These are phyloP conservation scores for Aspergillus awamori DNA, from an alignment of 2,329 filamentous ascomycete genomes.

Conservation along the genomic window DNA sequence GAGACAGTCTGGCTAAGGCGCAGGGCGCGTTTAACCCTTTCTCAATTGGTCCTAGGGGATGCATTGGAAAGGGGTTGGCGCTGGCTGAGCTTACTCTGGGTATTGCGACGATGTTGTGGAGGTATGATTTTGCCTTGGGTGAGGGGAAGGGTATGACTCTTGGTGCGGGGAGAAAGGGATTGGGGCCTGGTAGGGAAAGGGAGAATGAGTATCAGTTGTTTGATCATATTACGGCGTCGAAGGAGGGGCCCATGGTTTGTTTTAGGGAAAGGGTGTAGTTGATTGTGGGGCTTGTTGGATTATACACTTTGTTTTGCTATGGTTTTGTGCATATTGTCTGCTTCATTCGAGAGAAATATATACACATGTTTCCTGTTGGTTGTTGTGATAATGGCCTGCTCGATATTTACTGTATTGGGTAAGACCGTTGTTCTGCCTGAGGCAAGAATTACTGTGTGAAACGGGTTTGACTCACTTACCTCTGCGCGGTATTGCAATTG, in stretches of 20 bases:
- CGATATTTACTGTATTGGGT: too few species aligned
- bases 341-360: too few species aligned
- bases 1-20: neutral
- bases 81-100: slow-evolving; percentile 28
- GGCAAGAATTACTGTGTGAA: too few species aligned
- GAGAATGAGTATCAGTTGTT: slow-evolving; percentile 11
- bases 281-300: too few species aligned
- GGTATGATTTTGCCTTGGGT: slow-evolving; percentile 1
- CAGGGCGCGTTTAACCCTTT: slow-evolving; percentile 27
- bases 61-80: slow-evolving; percentile 31
- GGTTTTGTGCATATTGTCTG: neutral
- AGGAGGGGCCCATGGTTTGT: slow-evolving; percentile 6
- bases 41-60: slow-evolving; percentile 27
- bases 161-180: neutral
- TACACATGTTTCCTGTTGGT: too few species aligned
- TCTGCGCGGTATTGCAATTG: too few species aligned
- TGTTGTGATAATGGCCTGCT: too few species aligned
- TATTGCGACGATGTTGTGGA: slow-evolving; percentile 21
- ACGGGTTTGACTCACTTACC: too few species aligned
- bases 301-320: neutral
- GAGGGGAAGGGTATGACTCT: neutral
- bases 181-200: slow-evolving; percentile 1
- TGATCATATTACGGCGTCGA: slow-evolving; percentile 13
- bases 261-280: neutral
- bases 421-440: too few species aligned